Percentiles rank a stretch among this genome's conserved stretches.
Conservation (phyloP, 2,329 filamentous ascomycete genomes). For the Grosmannia clavigera region DNA sequence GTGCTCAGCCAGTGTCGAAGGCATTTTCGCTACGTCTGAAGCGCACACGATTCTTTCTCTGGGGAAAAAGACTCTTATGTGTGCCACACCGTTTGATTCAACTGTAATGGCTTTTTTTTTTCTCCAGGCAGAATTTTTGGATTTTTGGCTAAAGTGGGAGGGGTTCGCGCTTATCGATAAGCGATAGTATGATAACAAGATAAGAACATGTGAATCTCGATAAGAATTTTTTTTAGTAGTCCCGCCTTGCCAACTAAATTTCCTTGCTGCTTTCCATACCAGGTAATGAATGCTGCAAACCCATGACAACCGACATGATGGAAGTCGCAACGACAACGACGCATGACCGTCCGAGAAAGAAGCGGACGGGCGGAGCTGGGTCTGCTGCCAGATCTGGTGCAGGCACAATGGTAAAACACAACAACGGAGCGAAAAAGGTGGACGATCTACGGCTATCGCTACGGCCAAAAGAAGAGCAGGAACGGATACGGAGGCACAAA, state of each 20-base stretch:
- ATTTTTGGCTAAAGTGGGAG: conserved; percentile 1
- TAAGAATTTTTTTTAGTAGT: conserved; percentile 4
- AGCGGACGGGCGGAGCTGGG: background rate
- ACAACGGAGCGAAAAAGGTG: conserved; percentile 41
- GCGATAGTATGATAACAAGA: background rate
- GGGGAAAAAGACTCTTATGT: background rate
- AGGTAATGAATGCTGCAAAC: background rate
- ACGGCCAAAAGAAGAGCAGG: conserved; percentile 35
- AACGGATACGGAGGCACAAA: conserved; percentile 38
- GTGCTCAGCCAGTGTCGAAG: conserved; percentile 43
- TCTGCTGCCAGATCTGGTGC: background rate
- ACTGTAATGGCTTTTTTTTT: background rate
- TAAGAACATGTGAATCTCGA: background rate
- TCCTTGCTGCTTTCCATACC: conserved; percentile 1
- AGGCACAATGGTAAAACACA: background rate
- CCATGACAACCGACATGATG: background rate
- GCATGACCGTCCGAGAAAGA: background rate
- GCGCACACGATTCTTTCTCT: background rate
- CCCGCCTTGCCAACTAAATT: background rate
- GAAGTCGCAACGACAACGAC: background rate
- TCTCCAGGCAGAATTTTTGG: background rate
- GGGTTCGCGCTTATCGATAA: background rate
- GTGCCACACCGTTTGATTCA: background rate
- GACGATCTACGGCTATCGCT: conserved; percentile 39
- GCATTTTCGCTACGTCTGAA: conserved; percentile 1